A percentile compares a stretch with the other conserved stretches of the same genome.
Evolutionary conservation across 345 rosid species (phyloP).

Genomic region (Physaria fendleri): DNA sequence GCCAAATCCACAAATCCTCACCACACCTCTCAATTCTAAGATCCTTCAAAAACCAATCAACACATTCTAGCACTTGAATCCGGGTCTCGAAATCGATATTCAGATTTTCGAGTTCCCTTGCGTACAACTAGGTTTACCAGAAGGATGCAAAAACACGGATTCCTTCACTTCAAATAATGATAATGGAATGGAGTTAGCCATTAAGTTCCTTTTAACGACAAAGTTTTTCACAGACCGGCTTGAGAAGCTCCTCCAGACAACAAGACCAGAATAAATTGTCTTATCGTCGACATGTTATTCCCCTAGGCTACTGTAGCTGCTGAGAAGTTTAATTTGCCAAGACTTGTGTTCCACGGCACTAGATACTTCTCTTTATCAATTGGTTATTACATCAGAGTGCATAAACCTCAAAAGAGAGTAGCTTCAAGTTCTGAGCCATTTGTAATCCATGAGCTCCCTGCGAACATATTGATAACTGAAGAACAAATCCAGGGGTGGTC

Average conservation of each 20-base stretch:
- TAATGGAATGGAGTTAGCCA: neutral
- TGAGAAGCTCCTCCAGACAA: constrained; percentile 13
- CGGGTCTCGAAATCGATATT: too few species aligned
- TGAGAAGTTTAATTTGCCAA: constrained; percentile 38
- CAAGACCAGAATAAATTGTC: constrained; percentile 25
- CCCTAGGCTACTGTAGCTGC: constrained; percentile 50
- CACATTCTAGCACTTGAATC: too few species aligned
- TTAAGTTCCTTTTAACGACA: constrained; percentile 4
- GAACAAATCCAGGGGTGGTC: too few species aligned
- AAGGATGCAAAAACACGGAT: constrained; percentile 29
- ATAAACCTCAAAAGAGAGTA: constrained; percentile 33
- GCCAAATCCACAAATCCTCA: too few species aligned
- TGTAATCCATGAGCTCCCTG: too few species aligned
- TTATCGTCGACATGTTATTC: constrained; percentile 51
- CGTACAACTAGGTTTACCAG: constrained; percentile 40
- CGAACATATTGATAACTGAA: too few species aligned
- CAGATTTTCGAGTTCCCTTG: too few species aligned
- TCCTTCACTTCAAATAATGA: neutral
- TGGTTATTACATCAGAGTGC: constrained; percentile 10
- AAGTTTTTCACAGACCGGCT: constrained; percentile 24
- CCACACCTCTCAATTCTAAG: too few species aligned
- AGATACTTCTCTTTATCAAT: constrained; percentile 34
- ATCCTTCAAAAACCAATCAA: too few species aligned
- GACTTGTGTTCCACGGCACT: constrained; percentile 49
- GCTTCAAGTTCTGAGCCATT: constrained; percentile 36